Conservation (phyloP, 257 asterid genomes). For the Primulina tabacum region DNA sequence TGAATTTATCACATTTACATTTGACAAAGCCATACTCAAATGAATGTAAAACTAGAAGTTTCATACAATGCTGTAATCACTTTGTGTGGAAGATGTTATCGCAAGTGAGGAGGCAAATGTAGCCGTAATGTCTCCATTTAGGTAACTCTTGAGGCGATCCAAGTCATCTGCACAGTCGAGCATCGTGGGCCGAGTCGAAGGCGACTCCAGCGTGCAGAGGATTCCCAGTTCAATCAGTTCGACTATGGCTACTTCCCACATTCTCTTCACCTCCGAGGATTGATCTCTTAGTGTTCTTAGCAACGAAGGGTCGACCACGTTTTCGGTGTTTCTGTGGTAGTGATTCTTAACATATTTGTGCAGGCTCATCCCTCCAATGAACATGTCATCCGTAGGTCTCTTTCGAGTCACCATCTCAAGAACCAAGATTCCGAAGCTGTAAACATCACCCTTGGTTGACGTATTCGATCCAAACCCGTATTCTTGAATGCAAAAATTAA, state of each 20-base stretch:
- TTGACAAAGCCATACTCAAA: background rate
- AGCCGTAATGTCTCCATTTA: constrained; percentile 47
- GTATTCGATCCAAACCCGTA: constrained; percentile 47
- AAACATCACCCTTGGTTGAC: constrained; percentile 53
- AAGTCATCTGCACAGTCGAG: constrained; percentile 58
- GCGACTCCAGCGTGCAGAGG: constrained; percentile 47
- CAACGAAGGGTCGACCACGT: constrained; percentile 37
- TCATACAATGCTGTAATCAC: constrained; percentile 18
- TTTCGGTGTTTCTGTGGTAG: constrained; percentile 36
- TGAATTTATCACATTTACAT: no score
- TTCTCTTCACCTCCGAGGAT: constrained; percentile 41
- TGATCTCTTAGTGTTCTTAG: constrained; percentile 39
- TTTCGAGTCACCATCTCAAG: constrained; percentile 57
- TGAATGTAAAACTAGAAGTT: background rate
- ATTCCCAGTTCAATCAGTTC: constrained; percentile 51
- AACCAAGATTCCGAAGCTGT: constrained; percentile 58
- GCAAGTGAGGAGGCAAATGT: constrained; percentile 60
- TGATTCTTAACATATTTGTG: constrained; percentile 38
- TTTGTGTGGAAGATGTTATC: constrained; percentile 45
- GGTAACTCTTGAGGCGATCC: constrained; percentile 55
- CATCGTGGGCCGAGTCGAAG: constrained; percentile 51
- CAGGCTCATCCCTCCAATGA: constrained; percentile 41
- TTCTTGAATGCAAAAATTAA: constrained; percentile 32
- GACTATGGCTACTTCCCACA: constrained; percentile 52
- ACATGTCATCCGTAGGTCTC: constrained; percentile 53